These are phyloP conservation scores for Stentor coeruleus DNA, from an alignment of 73 alveolate species.

Conservation along the genomic window DNA sequence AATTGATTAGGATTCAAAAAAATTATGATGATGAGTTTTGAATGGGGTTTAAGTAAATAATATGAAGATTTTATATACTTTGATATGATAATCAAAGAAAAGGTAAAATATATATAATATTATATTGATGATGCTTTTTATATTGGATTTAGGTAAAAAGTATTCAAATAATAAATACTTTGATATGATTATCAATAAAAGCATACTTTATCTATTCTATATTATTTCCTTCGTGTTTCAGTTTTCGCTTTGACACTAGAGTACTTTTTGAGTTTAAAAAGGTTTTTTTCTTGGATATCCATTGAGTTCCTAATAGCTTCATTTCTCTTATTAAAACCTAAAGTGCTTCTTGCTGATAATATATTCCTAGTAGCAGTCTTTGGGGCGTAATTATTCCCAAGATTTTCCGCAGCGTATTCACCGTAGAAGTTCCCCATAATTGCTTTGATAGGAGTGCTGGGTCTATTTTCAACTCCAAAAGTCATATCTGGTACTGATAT, in stretches of 20 bases:
- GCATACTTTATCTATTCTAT: too few species aligned
- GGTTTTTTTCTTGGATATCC: neutral
- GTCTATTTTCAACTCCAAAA: slow-evolving; percentile 68
- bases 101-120: too few species aligned
- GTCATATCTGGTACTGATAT: neutral
- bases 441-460: slow-evolving; percentile 77
- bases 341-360: neutral
- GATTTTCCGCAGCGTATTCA: neutral
- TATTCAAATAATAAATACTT: too few species aligned
- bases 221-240: neutral
- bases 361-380: neutral
- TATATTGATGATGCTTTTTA: too few species aligned
- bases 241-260: neutral
- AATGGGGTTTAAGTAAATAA: too few species aligned
- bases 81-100: too few species aligned
- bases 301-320: neutral
- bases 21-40: too few species aligned
- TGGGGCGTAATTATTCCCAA: too few species aligned
- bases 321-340: neutral
- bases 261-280: neutral
- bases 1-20: too few species aligned
- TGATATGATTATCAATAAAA: too few species aligned
- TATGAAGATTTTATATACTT: too few species aligned
- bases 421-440: slow-evolving; percentile 38
- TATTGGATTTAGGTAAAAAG: too few species aligned